phyloP scores from a whole-genome alignment of 345 rosid genomes.

The Linum lewisii region DNA sequence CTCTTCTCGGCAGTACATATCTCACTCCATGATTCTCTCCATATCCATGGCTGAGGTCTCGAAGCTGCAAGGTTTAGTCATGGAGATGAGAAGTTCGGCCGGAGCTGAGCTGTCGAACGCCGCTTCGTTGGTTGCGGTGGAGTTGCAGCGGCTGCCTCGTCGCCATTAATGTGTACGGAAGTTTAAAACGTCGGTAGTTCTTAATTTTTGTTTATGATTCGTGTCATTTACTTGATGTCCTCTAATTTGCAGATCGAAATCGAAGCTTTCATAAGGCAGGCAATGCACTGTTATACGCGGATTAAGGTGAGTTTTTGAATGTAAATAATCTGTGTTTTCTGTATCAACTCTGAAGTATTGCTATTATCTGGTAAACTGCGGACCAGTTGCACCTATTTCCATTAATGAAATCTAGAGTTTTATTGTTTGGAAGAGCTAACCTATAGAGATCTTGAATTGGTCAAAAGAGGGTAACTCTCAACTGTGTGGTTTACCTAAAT shows the following conservation, averaged over 20 bases:
- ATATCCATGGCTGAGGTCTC: conserved; percentile 52
- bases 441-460: no score
- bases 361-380: no score
- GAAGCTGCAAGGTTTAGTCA: conserved; percentile 45
- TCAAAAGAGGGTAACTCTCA: no score
- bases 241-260: background rate
- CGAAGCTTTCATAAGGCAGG: no score
- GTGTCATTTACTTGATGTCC: background rate
- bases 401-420: no score
- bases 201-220: background rate
- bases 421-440: no score
- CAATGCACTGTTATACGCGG: no score
- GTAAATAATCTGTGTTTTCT: no score
- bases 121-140: conserved; percentile 46
- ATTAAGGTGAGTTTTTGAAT: no score
- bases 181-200: background rate
- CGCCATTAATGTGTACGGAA: conserved; percentile 26
- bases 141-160: conserved; percentile 73
- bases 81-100: conserved; percentile 55
- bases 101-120: conserved; percentile 41
- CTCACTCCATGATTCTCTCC: conserved; percentile 81
- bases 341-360: no score
- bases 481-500: no score
- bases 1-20: conserved; percentile 68
- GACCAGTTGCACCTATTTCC: no score